These are phyloP conservation scores for Tylopilus sp. DNA, from an alignment of 768 basidiomycete genomes.

Conservation along the genomic window DNA sequence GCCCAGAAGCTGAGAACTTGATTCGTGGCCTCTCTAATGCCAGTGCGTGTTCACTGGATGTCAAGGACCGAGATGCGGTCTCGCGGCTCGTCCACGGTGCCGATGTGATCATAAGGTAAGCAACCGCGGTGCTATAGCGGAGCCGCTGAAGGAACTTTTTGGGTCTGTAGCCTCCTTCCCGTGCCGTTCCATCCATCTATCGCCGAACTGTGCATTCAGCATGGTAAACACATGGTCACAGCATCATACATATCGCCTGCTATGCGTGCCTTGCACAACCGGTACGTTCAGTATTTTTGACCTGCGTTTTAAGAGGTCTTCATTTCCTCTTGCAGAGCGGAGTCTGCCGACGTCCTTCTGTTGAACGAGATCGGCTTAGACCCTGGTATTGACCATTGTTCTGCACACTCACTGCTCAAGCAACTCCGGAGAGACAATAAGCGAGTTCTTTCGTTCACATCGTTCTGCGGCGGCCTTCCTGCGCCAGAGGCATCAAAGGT, in stretches of 20 bases:
- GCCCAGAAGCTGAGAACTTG: constrained; percentile 52
- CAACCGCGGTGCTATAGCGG: neutral
- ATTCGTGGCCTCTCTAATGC: constrained; percentile 46
- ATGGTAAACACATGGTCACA: constrained; percentile 77
- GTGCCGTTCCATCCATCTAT: constrained; percentile 67
- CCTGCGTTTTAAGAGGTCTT: neutral
- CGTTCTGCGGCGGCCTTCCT: constrained; percentile 92
- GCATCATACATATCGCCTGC: constrained; percentile 84
- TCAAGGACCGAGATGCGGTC: constrained; percentile 46
- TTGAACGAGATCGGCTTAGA: constrained; percentile 91
- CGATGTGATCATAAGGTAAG: constrained; percentile 84
- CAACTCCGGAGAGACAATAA: constrained; percentile 50
- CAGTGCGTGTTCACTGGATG: constrained; percentile 55
- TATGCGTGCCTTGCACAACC: constrained; percentile 63
- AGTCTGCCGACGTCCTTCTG: constrained; percentile 60
- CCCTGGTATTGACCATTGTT: constrained; percentile 88
- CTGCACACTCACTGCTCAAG: constrained; percentile 68
- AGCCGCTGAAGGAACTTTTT: neutral
- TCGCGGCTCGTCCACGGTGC: constrained; percentile 52
- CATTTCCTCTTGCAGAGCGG: constrained; percentile 48
- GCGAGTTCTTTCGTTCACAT: constrained; percentile 68
- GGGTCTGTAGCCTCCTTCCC: constrained; percentile 64
- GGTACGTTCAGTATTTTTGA: constrained; percentile 40
- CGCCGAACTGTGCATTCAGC: constrained; percentile 69
- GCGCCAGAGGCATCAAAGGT: constrained; percentile 57